Evolutionary conservation across 73 alveolate species (phyloP), one percentile per base, ranked within the genome.

Genomic region (Uronychia binucleata): DNA sequence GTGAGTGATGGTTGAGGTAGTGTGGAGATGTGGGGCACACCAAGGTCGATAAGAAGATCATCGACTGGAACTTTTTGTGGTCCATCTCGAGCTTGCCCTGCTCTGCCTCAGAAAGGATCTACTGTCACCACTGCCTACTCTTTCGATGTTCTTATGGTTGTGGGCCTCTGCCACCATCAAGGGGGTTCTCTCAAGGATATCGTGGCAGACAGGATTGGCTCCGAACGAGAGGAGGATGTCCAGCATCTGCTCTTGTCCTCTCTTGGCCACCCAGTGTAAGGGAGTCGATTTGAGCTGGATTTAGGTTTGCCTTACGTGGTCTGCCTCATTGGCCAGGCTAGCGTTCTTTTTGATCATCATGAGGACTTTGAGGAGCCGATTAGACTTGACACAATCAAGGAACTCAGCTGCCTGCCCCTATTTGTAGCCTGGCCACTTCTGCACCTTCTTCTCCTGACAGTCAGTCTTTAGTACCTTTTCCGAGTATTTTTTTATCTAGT

Each of bases 261-360:
- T 29, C 58, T 88, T 88, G 0, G 91, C 91, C 13, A 89, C 94
- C 88, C 88, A 83, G 58, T 88, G 94, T 0, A 88, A 75, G 5
- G 67, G 67, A 11, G 67, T 46, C n/a, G n/a, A 46, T 46, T 46
- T 46, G 5, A 46, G 19, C 67, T 46, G 19, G 19, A 46, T 46
- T 46, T 46, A 46, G n/a, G n/a, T n/a, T 5, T 11, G 67, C 5
- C 67, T 46, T 19, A 46, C 67, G 19, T 46, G 67, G 67, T 46
- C 67, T 11, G 5, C n/a, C n/a, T 46, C 67, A 46, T 46, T 46
- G 5, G 67, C 67, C 19, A 46, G 19, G 19, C 19, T 19, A 46
- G 67, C n/a, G 5, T 11, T 46, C 19, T 46, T 46, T 19, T 46
- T 46, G 67, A 46, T 5, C 67, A 46, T 46, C n/a, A 5, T 46